Conservation (phyloP, 805 yeast species). For the Saccharomycopsis selenospora region DNA sequence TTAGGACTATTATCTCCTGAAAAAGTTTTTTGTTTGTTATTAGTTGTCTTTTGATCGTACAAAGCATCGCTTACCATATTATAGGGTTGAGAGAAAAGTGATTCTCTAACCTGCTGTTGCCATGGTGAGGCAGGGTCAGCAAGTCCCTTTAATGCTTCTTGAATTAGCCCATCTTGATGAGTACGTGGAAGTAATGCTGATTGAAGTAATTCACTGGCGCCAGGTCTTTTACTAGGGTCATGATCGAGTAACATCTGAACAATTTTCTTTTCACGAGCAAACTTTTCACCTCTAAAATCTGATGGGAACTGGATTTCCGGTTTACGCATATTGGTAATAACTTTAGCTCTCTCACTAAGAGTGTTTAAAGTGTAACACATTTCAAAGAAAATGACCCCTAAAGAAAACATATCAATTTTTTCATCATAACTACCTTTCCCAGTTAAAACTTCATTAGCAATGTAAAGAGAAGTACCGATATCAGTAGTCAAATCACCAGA, state of each 20-base stretch:
- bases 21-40: slow-evolving; percentile 18
- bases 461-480: slow-evolving; percentile 89
- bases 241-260: slow-evolving; percentile 67
- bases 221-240: slow-evolving; percentile 70
- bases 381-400: slow-evolving; percentile 92
- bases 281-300: slow-evolving; percentile 49
- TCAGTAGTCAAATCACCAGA: slow-evolving; percentile 80
- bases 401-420: slow-evolving; percentile 91
- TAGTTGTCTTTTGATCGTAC: slow-evolving; percentile 48
- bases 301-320: slow-evolving; percentile 60
- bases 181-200: slow-evolving; percentile 84
- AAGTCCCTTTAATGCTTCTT: slow-evolving; percentile 77
- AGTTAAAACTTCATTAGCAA: slow-evolving; percentile 78
- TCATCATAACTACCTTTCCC: slow-evolving; percentile 78
- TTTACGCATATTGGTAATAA: slow-evolving; percentile 56
- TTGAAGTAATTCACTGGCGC: slow-evolving; percentile 65
- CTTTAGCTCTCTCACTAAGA: slow-evolving; percentile 85
- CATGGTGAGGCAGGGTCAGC: slow-evolving; percentile 90
- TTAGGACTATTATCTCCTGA: slow-evolving; percentile 17
- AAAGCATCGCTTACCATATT: slow-evolving; percentile 77
- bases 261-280: slow-evolving; percentile 56
- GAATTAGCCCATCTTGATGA: slow-evolving; percentile 82
- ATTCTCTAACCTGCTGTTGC: slow-evolving; percentile 86
- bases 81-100: slow-evolving; percentile 79
- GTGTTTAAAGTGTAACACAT: slow-evolving; percentile 85